A percentile compares a stretch with the other conserved stretches of the same genome.
Evolutionary conservation across 192 early-diverging fungal species (phyloP).

Genomic region (Gonapodya sp.): DNA sequence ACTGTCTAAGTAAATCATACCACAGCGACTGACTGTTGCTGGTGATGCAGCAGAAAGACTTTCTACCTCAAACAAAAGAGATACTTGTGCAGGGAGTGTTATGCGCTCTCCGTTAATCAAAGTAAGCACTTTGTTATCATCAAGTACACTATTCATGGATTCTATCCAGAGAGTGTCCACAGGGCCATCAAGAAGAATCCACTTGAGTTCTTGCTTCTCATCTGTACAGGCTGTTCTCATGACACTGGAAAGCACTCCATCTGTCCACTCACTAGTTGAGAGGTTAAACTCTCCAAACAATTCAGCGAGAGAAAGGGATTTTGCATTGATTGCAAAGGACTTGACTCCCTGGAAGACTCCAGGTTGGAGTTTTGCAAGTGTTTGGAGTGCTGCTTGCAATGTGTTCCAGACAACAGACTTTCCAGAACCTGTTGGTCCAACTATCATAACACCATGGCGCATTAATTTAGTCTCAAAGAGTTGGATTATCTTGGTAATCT

Average conservation of each 20-base stretch:
- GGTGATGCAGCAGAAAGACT: slow-evolving; percentile 56
- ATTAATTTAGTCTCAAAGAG: slow-evolving; percentile 51
- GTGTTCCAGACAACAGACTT: background rate
- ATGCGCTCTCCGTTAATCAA: slow-evolving; percentile 54
- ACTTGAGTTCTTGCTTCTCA: slow-evolving; percentile 48
- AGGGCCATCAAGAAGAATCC: slow-evolving; percentile 55
- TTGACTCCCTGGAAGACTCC: background rate
- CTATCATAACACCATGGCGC: slow-evolving; percentile 58
- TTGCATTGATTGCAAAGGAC: slow-evolving; percentile 26
- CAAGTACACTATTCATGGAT: slow-evolving; percentile 56
- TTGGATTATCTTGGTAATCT: slow-evolving; percentile 51
- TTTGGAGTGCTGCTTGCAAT: background rate
- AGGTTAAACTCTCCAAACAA: slow-evolving; percentile 56
- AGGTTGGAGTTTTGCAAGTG: slow-evolving; percentile 17
- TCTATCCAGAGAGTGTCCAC: slow-evolving; percentile 47
- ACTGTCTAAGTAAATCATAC: slow-evolving; percentile 51
- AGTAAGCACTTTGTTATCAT: slow-evolving; percentile 60
- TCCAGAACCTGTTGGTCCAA: slow-evolving; percentile 43
- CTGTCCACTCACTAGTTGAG: slow-evolving; percentile 56
- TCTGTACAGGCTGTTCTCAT: slow-evolving; percentile 43
- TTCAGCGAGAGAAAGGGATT: slow-evolving; percentile 56
- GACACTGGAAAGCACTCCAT: slow-evolving; percentile 53
- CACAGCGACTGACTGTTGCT: slow-evolving; percentile 53
- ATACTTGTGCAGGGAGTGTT: slow-evolving; percentile 48
- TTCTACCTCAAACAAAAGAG: slow-evolving; percentile 53